Percentiles rank a stretch among this genome's conserved stretches.
Evolutionary conservation across 140 eudicot genomes (phyloP).

Genomic region (Erigeron philadelphicus): DNA sequence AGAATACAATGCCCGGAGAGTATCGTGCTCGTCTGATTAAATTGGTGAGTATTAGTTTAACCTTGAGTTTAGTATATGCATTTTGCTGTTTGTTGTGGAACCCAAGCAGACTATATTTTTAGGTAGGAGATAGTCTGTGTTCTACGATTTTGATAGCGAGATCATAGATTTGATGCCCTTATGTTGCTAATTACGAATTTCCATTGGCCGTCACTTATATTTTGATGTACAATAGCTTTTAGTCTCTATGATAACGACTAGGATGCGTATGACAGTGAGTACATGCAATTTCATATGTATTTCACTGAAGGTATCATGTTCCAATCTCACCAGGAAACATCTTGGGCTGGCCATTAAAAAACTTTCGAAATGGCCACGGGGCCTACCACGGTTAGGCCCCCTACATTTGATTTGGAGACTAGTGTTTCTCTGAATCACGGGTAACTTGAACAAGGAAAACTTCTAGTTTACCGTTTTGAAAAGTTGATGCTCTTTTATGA

Average conservation of each 20-base stretch:
- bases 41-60: constrained; percentile 46
- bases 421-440: too few relatives aligned
- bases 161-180: background rate
- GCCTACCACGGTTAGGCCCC: too few relatives aligned
- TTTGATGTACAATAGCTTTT: constrained; percentile 1
- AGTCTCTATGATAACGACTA: constrained; percentile 9
- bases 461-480: too few relatives aligned
- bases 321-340: too few relatives aligned
- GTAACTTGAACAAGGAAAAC: too few relatives aligned
- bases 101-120: background rate
- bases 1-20: constrained; percentile 80
- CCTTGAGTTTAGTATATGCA: constrained; percentile 18
- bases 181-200: constrained; percentile 4
- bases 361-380: too few relatives aligned
- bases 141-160: constrained; percentile 1
- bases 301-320: too few relatives aligned
- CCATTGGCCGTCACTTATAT: background rate
- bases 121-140: background rate
- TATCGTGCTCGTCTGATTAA: constrained; percentile 75
- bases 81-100: constrained; percentile 9
- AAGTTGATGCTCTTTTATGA: background rate
- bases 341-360: too few relatives aligned
- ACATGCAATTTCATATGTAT: constrained; percentile 7
- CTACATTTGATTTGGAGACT: too few relatives aligned
- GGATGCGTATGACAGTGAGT: background rate